Evolutionary conservation across 345 rosid genomes (phyloP), one percentile per base, ranked within the genome.

Genomic region (Acer saccharum): DNA sequence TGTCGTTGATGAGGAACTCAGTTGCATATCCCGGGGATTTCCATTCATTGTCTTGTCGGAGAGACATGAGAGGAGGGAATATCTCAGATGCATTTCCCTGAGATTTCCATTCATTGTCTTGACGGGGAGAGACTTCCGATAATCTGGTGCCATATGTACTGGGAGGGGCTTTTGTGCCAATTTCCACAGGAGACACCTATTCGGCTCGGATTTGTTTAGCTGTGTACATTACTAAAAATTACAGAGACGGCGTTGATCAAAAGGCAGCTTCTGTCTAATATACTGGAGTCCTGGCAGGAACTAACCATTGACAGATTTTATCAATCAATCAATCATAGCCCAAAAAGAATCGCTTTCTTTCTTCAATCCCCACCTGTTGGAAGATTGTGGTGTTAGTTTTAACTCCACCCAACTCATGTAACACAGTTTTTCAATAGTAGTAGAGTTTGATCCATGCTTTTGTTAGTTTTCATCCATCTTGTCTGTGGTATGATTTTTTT

Each of bases 201-300:
- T 70, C 8, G 44, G 23, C 23, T 25, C 3, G 69, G 69, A 66
- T 35, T 66, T 66, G 2, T 17, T 14, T 66, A 5, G 9, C 46
- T 64, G 43, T 66, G 46, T 39, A 68, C 20, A 41, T 20, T n/a
- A 61, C 27, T 21, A 25, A 61, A 61, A 61, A 11, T 10, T 21
- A 65, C 41, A 10, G 68, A 54, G 17, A 52, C 6, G 27, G 65
- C 20, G 65, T 14, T 20, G 65, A 18, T 75, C 27, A 48, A 64
- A 17, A 35, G 52, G 62, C 48, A 13, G 77, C 69, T 25, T 74
- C 78, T 7, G 78, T 16, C 18, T 50, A 46, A 17, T 48, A 25
- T 48, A 1, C 61, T 20, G 27, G 50, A 41, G 27, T 46, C n/a
- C 1, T 29, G 23, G 50, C 63, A 50, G 35, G 39, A 35, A 52